Conservation (phyloP, 2,329 filamentous ascomycete species). For the Trichoderma koningii region DNA sequence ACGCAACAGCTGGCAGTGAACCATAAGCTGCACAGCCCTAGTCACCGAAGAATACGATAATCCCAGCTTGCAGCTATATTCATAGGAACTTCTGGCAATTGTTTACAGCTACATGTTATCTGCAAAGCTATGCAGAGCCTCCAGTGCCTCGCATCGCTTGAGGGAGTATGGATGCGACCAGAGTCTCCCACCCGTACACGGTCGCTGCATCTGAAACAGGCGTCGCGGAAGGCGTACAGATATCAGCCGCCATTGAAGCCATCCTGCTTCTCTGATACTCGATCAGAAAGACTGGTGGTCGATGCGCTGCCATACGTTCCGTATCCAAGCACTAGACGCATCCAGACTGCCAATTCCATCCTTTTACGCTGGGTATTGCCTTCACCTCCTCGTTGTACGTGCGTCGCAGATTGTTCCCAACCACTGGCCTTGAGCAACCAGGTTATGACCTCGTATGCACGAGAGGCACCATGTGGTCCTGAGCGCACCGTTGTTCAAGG, state of each 20-base stretch:
- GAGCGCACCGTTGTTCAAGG: too few species aligned
- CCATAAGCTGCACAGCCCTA: not conserved
- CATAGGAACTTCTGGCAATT: not conserved
- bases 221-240: not conserved
- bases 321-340: not conserved
- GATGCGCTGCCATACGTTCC: not conserved
- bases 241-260: not conserved
- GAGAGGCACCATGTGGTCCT: too few species aligned
- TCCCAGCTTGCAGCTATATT: not conserved
- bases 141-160: not conserved
- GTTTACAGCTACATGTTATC: not conserved
- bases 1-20: not conserved
- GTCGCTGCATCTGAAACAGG: not conserved
- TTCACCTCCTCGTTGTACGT: not conserved
- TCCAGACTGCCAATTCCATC: not conserved
- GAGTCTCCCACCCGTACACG: not conserved
- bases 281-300: not conserved
- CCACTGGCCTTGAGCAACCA: too few species aligned
- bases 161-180: not conserved
- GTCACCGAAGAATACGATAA: not conserved
- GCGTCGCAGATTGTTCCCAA: not conserved
- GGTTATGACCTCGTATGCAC: too few species aligned
- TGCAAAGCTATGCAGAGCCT: too few species aligned
- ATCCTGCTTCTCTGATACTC: not conserved
- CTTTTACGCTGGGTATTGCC: accelerated